Conservation (phyloP, 2,329 filamentous ascomycete genomes). For the Dactylellina drechsleri region DNA sequence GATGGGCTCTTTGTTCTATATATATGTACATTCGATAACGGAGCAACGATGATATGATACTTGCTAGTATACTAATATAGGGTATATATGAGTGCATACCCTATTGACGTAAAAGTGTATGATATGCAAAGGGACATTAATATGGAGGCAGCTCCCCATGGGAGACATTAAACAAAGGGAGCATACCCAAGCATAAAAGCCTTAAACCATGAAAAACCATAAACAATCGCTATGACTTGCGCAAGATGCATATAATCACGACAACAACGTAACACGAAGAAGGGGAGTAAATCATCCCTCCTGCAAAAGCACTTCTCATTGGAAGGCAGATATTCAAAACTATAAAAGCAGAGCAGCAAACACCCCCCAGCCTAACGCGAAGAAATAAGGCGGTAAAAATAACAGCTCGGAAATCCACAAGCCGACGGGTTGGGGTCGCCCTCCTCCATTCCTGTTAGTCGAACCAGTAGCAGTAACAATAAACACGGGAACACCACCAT, state of each 20-base stretch:
- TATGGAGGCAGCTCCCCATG: neutral
- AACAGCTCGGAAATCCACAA: conserved; percentile 34
- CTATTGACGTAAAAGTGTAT: neutral
- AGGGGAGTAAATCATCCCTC: too few relatives aligned
- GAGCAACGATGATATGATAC: neutral
- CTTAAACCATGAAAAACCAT: conserved; percentile 4
- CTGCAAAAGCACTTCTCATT: too few relatives aligned
- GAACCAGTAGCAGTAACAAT: conserved; percentile 57
- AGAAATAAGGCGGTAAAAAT: conserved; percentile 34
- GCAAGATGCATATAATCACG: neutral
- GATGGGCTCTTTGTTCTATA: neutral
- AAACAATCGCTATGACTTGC: conserved; percentile 15
- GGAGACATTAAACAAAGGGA: neutral
- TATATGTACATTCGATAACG: neutral
- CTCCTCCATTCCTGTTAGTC: conserved; percentile 43
- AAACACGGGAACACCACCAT: conserved; percentile 57
- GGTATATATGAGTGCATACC: neutral
- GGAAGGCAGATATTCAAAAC: neutral
- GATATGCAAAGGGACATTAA: neutral
- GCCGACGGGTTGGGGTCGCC: conserved; percentile 38
- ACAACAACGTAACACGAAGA: neutral
- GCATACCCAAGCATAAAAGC: neutral
- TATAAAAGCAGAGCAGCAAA: conserved; percentile 47
- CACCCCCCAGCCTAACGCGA: conserved; percentile 44
- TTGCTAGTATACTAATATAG: neutral